Evolutionary conservation across 306 rosid species (phyloP).

Genomic region (Casuarina cunninghamiana): DNA sequence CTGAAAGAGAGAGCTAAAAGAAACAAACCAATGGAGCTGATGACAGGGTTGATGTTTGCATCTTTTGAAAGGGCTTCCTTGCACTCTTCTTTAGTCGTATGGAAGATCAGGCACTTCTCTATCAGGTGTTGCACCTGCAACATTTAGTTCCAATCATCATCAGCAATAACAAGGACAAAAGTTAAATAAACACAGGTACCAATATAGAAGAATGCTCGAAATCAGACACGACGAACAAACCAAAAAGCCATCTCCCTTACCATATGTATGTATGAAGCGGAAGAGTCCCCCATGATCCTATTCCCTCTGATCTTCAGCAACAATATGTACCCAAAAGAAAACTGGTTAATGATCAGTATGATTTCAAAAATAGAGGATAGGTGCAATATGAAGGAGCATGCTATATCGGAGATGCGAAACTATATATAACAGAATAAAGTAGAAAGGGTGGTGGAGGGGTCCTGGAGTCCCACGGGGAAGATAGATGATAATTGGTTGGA

Average conservation of each 20-base stretch:
- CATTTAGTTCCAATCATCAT: too few species aligned
- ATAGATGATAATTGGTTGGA: constrained; percentile 82
- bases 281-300: constrained; percentile 72
- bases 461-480: constrained; percentile 84
- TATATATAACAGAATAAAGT: constrained; percentile 7
- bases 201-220: background rate
- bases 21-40: too few species aligned
- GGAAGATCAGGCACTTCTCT: too few species aligned
- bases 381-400: background rate
- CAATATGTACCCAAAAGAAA: background rate
- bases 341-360: background rate
- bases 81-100: too few species aligned
- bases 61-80: too few species aligned
- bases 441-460: constrained; percentile 36
- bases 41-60: too few species aligned
- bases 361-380: background rate
- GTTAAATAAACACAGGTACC: too few species aligned
- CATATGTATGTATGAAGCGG: constrained; percentile 91
- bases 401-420: constrained; percentile 5
- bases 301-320: constrained; percentile 4
- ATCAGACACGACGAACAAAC: background rate
- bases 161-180: too few species aligned
- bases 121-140: too few species aligned
- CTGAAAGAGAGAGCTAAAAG: too few species aligned
- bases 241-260: constrained; percentile 31